Conservation (phyloP, 2,329 filamentous ascomycete species). For the Massarina eburnea region DNA sequence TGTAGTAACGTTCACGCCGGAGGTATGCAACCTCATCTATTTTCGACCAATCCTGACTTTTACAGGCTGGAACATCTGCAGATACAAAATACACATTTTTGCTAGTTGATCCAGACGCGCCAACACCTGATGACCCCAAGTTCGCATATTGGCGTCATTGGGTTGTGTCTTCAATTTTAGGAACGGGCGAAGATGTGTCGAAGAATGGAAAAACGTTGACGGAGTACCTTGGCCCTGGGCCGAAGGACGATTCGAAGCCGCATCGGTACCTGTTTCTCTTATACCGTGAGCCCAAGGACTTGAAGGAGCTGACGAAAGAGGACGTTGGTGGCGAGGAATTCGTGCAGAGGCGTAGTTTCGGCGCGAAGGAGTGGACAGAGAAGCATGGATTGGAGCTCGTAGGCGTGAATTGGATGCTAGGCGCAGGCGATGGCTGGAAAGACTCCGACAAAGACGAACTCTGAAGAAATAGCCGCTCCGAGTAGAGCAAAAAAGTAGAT, state of each 20-base stretch:
- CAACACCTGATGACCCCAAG: slow-evolving; percentile 57
- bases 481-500: neutral
- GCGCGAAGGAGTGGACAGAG: slow-evolving; percentile 23
- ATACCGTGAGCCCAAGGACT: slow-evolving; percentile 26
- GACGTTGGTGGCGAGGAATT: slow-evolving; percentile 42
- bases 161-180: slow-evolving; percentile 42
- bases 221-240: slow-evolving; percentile 35
- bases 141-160: slow-evolving; percentile 60
- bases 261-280: slow-evolving; percentile 40
- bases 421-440: slow-evolving; percentile 41
- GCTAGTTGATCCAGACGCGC: slow-evolving; percentile 58
- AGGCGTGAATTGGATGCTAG: slow-evolving; percentile 40
- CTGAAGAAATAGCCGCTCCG: slow-evolving; percentile 2
- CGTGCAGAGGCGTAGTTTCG: slow-evolving; percentile 35
- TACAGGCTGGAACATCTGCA: neutral
- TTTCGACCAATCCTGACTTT: neutral
- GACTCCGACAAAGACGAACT: slow-evolving; percentile 18
- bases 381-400: slow-evolving; percentile 33
- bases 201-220: slow-evolving; percentile 27
- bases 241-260: slow-evolving; percentile 39
- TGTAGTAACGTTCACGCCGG: slow-evolving; percentile 8
- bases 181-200: slow-evolving; percentile 1
- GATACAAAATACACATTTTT: slow-evolving; percentile 49
- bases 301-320: slow-evolving; percentile 20
- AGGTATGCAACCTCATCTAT: slow-evolving; percentile 1